Conservation (phyloP, 345 rosid genomes). For the Xanthoceras sorbifolium region DNA sequence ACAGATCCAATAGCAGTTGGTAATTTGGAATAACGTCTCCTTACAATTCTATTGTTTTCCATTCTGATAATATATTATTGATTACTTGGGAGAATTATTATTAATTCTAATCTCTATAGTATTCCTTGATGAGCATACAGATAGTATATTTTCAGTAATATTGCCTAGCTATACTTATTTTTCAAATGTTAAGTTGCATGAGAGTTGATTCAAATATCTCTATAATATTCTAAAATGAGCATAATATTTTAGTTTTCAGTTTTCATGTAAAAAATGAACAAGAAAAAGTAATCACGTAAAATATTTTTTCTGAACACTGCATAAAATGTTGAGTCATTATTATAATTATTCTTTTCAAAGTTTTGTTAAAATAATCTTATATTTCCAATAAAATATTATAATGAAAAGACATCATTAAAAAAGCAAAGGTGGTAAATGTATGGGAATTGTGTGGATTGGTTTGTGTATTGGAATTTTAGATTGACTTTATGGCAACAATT, state of each 20-base stretch:
- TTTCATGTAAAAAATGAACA: no score
- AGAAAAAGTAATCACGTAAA: no score
- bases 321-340: no score
- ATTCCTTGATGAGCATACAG: not conserved
- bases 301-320: no score
- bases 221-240: not conserved
- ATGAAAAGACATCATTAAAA: no score
- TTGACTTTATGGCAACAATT: no score
- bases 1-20: conserved; percentile 95
- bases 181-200: not conserved
- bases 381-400: no score
- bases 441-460: no score
- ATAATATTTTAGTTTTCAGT: no score
- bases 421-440: no score
- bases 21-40: conserved; percentile 29
- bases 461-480: no score
- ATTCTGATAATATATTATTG: not conserved
- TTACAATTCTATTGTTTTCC: not conserved
- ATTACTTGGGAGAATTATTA: not conserved
- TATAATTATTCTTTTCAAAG: not conserved
- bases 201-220: not conserved
- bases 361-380: no score
- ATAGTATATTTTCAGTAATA: not conserved
- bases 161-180: not conserved
- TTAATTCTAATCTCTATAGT: not conserved